Base-by-base conservation (phyloP, 2,329 filamentous ascomycete species). In the Monosporascus sp. region DNA sequence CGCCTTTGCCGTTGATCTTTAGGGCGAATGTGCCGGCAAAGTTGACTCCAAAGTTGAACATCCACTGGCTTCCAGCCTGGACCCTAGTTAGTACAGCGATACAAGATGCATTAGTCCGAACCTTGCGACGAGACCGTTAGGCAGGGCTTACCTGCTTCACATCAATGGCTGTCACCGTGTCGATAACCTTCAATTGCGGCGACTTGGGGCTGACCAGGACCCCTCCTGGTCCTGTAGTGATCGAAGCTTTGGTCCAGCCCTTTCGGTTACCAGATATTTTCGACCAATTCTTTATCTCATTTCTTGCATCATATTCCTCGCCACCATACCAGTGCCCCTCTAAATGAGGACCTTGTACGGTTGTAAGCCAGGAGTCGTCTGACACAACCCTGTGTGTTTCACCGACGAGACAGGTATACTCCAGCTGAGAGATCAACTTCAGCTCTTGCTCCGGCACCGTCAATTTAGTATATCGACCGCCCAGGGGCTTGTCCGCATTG, bases 251-350 rank as follows among this genome's bases (percentile, higher is more conserved):
- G 11, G 15, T 50, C 54, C 54, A 56, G 7, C 18, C n/a, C 3
- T 47, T 47, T 17, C 56, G 37, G 22, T 49, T 47, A 5, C 47
- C 44, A 24, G 48, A 44, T 6, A 35, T 22, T 0, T 35, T 25
- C 2, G 49, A 48, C 56, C 56, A 56, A 18, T 49, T 20, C 1
- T 37, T 5, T 14, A 53, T 35, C 20, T 50, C 54, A 27, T 51
- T 56, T 14, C 54, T 27, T 8, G 51, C 54, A 17, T 56, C 54
- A 3, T 52, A 54, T 17, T 58, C 56, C 27, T 56, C 54, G 8
- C 54, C 54, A 20, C 56, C 54, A 38, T 52, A 56, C 51, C 56
- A 58, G 2, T 51, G 49, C 4, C 41, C 49, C 43, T 58, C 54
- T 15, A 56, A 6, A 27, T 51, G 49, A 2, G 52, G 54, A 3